Evolutionary conservation across 1,284 basidiomycete genomes (phyloP).

Genomic region (Hypsizygus ulmarius): DNA sequence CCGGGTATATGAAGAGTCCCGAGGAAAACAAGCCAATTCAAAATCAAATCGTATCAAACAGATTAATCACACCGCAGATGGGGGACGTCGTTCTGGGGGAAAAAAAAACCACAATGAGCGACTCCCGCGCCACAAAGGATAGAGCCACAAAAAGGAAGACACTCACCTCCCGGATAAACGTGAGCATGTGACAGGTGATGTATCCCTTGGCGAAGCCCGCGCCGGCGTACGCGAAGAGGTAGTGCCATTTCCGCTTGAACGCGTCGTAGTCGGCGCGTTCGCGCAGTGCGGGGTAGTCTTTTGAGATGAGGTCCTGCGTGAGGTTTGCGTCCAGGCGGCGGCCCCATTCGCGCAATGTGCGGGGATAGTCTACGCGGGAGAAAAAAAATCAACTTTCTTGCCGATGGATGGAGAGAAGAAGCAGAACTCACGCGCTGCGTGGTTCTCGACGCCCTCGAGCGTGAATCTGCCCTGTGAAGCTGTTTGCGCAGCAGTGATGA

Average conservation of each 20-base stretch:
- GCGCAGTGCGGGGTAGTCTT: conserved; percentile 55
- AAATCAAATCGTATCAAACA: too few species aligned
- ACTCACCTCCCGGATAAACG: conserved; percentile 55
- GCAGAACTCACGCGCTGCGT: conserved; percentile 68
- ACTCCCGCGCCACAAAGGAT: background rate
- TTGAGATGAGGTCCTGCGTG: conserved; percentile 51
- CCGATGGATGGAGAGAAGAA: background rate
- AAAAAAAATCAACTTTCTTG: too few species aligned
- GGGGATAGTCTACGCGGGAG: conserved; percentile 89
- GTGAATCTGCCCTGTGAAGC: conserved; percentile 73
- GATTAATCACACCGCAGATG: too few species aligned
- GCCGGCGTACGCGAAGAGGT: conserved; percentile 74
- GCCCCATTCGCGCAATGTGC: conserved; percentile 89
- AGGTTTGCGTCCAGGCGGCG: conserved; percentile 66
- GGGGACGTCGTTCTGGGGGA: background rate
- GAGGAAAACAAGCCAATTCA: too few species aligned
- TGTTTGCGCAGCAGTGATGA: conserved; percentile 63
- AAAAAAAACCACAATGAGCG: conserved; percentile 3
- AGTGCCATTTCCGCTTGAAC: conserved; percentile 77
- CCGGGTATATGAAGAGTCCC: too few species aligned
- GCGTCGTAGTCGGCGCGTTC: conserved; percentile 53
- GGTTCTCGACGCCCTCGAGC: conserved; percentile 85
- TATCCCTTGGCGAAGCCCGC: conserved; percentile 74
- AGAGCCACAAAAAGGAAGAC: conserved; percentile 43
- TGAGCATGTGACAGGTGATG: conserved; percentile 76